Evolutionary conservation across 148 eudicot genomes (phyloP), one percentile per base, ranked within the genome.

Genomic region (Pouteria glomerata): DNA sequence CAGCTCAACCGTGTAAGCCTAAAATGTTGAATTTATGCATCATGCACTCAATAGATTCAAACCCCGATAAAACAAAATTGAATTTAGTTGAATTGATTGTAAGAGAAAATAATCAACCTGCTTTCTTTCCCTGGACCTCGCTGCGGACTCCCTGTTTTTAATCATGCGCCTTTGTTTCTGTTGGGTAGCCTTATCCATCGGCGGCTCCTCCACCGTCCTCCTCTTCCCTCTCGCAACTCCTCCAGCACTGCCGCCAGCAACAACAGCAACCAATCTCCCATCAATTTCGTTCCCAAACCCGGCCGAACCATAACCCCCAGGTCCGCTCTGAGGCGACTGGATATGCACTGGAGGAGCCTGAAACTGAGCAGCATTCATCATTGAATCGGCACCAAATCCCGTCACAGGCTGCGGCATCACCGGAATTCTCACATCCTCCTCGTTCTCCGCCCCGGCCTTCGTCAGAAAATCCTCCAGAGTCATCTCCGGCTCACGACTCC

Each of bases 81-180:
- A 34, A 69, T 24, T 6, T 18, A 37, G 7, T 31, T 21, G 35
- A 51, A 7, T 8, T 15, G 37, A 34, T 56, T 24, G 1, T 29
- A 31, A 60, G 33, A 52, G n/a, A 63, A 39, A 70, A 0, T n/a
- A n/a, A n/a, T 23, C 24, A 29, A 87, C 90, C 88, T 87, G 88
- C 78, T 87, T 87, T 15, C 88, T 78, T 73, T 85, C 91, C 57
- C 91, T 72, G 0, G 91, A 87, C 75, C 91, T 78, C 4, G 91
- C 91, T 26, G 89, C 91, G 21, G 91, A 87, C 74, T 85, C 91
- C 69, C 91, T 83, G 63, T 87, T 87, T 70, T 85, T 87, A 63
- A 87, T 87, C 91, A 87, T 87, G 57, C 91, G 53, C 59, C 86
- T 77, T 84, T 83, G 88, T 62, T 79, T 87, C 81, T 85, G 88